Percentiles rank a stretch among this genome's conserved stretches.
These are phyloP conservation scores for Malassezia globosa DNA, from an alignment of 1,284 basidiomycete species.

Conservation along the genomic window DNA sequence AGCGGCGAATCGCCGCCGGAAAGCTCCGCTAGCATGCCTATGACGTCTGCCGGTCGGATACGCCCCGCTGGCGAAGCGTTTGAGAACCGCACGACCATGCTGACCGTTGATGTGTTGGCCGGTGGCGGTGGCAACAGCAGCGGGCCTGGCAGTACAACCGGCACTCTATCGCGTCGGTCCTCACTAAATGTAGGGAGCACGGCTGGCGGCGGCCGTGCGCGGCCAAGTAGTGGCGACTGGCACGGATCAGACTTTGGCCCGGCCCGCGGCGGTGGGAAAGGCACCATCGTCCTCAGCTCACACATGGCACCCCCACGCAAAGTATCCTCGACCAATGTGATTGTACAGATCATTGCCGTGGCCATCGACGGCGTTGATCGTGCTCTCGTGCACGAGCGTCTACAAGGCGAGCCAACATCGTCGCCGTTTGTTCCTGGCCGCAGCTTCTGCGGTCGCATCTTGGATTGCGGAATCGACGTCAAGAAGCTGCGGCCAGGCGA, in stretches of 20 bases:
- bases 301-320: constrained; percentile 47
- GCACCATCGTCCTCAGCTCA: constrained; percentile 31
- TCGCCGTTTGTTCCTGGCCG: constrained; percentile 48
- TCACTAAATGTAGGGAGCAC: neutral
- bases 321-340: constrained; percentile 43
- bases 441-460: constrained; percentile 48
- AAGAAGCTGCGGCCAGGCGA: constrained; percentile 48
- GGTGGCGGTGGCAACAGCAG: constrained; percentile 19
- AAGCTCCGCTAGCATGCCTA: constrained; percentile 15
- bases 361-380: constrained; percentile 47
- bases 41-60: constrained; percentile 2
- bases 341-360: constrained; percentile 48
- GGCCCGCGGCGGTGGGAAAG: constrained; percentile 10
- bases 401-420: constrained; percentile 35
- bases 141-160: constrained; percentile 5
- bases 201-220: neutral
- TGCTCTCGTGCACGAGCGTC: constrained; percentile 41
- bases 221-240: constrained; percentile 9
- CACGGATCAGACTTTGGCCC: too few relatives aligned
- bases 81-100: constrained; percentile 39
- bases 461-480: constrained; percentile 48
- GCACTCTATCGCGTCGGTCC: constrained; percentile 15
- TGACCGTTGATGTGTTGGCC: constrained; percentile 31
- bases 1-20: constrained; percentile 14
- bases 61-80: constrained; percentile 30